Evolutionary conservation across 208 protist species (phyloP), one percentile per base, ranked within the genome.

Genomic region (Trypanosoma scelopori): DNA sequence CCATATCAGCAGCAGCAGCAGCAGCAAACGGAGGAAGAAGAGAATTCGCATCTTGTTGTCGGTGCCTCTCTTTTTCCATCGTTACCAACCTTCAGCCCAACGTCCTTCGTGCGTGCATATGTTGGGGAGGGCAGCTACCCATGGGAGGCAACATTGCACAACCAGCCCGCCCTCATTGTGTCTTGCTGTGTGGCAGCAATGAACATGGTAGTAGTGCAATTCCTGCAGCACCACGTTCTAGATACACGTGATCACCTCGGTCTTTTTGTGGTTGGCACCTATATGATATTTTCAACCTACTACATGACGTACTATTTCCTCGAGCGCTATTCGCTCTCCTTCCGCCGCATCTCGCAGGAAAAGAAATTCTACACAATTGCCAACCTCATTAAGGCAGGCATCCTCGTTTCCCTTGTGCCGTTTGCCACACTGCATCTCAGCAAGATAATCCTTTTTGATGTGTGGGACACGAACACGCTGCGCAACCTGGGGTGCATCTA

Each of bases 341-440:
- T 95, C 55, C 74, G 82, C 4, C 70, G 77, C n/a, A 94, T 97
- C 53, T 91, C 89, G 37, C 78, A 85, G 35, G 91, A 95, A 37
- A 96, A 96, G 53, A 88, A 93, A 65, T 97, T 97, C 45, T 97
- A 97, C 78, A 94, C 91, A 43, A 93, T 97, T 52, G 84, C 85
- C 15, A 97, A 97, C 69, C 65, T 95, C 13, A 87, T 97, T 55
- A 97, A 97, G 57, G 86, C 87, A 4, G 87, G 87, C 45, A 87
- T 97, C 48, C 74, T 97, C 35, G 77, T 92, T 60, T 91, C 89
- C 55, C 86, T 97, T 59, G 94, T 89, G 18, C 92, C 92, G 0
- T 95, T 94, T 62, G 85, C 92, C 6, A 70, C 84, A 47, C 66
- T 82, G 27, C 82, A 93, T 55, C 79, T 97, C 18, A 76, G 65